A percentile compares a stretch with the other conserved stretches of the same genome.
phyloP scores from a whole-genome alignment of 208 protist species.

The Phytomonas sp. region DNA sequence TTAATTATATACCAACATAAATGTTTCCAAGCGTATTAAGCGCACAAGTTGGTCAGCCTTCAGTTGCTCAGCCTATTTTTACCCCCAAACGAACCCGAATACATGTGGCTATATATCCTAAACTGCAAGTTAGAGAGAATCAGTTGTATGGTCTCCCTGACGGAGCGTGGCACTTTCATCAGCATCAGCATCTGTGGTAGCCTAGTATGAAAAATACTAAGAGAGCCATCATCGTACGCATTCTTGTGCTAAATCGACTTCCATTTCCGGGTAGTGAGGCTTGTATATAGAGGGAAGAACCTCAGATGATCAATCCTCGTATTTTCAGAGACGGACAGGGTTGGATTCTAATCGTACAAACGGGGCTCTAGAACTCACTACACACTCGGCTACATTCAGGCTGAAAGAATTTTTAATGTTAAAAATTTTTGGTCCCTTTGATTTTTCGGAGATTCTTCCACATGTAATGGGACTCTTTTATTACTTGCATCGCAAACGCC shows the following conservation, averaged over 20 bases:
- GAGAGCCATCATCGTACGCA: neutral
- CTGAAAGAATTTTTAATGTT: slow-evolving; percentile 9
- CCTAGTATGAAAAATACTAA: no score
- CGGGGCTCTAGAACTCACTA: neutral
- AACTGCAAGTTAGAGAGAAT: neutral
- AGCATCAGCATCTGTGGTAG: neutral
- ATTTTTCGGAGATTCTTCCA: slow-evolving; percentile 89
- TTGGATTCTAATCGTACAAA: neutral
- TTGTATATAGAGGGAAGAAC: neutral
- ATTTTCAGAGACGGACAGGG: neutral
- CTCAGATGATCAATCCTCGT: neutral
- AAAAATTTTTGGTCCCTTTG: slow-evolving; percentile 71
- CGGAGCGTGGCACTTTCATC: neutral
- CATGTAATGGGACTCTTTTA: slow-evolving; percentile 90
- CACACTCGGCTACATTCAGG: neutral
- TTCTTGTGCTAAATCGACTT: neutral
- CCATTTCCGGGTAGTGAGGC: neutral
- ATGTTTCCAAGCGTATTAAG: neutral
- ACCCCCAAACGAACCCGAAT: neutral
- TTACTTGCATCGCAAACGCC: slow-evolving; percentile 73
- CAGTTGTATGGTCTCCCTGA: neutral
- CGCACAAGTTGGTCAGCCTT: neutral
- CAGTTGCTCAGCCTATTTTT: neutral
- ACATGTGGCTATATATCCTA: neutral
- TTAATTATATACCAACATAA: neutral